Base-by-base conservation (phyloP, 2,329 filamentous ascomycete genomes). In the Laburnicola sp. region DNA sequence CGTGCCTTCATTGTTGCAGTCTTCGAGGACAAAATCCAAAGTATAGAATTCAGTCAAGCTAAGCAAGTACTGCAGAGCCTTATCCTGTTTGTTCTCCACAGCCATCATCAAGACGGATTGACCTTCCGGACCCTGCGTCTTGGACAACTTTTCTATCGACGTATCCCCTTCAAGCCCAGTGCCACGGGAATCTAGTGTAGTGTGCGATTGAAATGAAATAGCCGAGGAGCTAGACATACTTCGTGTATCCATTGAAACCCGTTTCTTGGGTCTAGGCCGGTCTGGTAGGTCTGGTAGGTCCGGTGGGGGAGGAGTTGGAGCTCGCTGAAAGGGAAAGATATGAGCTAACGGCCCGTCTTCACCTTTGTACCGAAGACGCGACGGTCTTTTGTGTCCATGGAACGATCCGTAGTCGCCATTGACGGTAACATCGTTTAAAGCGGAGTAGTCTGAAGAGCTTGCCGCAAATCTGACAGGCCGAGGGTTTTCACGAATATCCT, bases 201-300 rank as follows among this genome's bases (percentile, higher is more conserved):
- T 86, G 50, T 87, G 82, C 2, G 93, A 97, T 50, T 86, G 83
- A 51, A 90, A 89, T 0, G 93, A 97, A 44, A 88, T 84, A 31
- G 87, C 88, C 0, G 93, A 97, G 35, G 87, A 88, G 59, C 86
- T 91, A 5, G 93, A 97, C 70, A 95, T 82, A 63, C 93, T 97
- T 59, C 91, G 80, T 11, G 88, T 88, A 66, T 96, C 91, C 88
- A 97, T 88, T 0, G 91, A 89, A 0, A 97, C 93, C 59, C 82
- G 69, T 59, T 80, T 90, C 71, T 94, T 95, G 31, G 82, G 75
- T 59, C 81, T 83, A 51, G 83, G 84, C 3, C 74, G 66, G 8
- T 45, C 34, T 22, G 32, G 34, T 30, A 45, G 4, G 11, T 28
- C 38, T 28, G 38, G 38, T n/a, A 27, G 32, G 2, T 76, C 72